phyloP scores from a whole-genome alignment of 2,329 filamentous ascomycete genomes.

The Phyllosticta citriasiana region DNA sequence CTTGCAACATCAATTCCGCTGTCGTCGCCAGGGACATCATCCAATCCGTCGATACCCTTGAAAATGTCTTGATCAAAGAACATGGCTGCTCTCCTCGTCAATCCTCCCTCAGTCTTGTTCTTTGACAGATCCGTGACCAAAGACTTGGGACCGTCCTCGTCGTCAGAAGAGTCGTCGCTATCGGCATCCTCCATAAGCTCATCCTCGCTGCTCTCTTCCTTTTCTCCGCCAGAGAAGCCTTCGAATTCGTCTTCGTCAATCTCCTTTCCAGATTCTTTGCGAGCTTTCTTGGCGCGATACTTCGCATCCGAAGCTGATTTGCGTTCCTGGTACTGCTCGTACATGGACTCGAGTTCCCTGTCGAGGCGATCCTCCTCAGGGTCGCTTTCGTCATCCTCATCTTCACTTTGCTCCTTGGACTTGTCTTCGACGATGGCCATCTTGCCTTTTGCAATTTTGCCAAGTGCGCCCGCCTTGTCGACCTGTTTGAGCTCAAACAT shows the following conservation, averaged over 20 bases:
- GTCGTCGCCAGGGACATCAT: constrained; percentile 36
- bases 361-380: constrained; percentile 77
- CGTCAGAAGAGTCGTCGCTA: constrained; percentile 53
- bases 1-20: constrained; percentile 30
- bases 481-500: constrained; percentile 81
- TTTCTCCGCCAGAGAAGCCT: constrained; percentile 61
- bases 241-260: constrained; percentile 75
- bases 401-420: constrained; percentile 30
- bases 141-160: constrained; percentile 38
- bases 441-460: constrained; percentile 62
- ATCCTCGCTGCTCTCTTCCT: constrained; percentile 49
- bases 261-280: constrained; percentile 56
- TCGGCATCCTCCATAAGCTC: constrained; percentile 49
- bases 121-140: constrained; percentile 55
- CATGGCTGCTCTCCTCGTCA: constrained; percentile 75
- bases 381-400: constrained; percentile 55
- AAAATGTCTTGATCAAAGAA: constrained; percentile 98
- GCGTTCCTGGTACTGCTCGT: constrained; percentile 72
- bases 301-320: constrained; percentile 76
- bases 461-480: constrained; percentile 62
- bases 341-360: constrained; percentile 75
- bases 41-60: constrained; percentile 62
- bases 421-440: constrained; percentile 58
- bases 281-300: constrained; percentile 78
- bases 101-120: constrained; percentile 42